A percentile compares a stretch with the other conserved stretches of the same genome.
Evolutionary conservation across 176 grass and related monocot genomes (phyloP).

Genomic region (Panicum miliaceum): DNA sequence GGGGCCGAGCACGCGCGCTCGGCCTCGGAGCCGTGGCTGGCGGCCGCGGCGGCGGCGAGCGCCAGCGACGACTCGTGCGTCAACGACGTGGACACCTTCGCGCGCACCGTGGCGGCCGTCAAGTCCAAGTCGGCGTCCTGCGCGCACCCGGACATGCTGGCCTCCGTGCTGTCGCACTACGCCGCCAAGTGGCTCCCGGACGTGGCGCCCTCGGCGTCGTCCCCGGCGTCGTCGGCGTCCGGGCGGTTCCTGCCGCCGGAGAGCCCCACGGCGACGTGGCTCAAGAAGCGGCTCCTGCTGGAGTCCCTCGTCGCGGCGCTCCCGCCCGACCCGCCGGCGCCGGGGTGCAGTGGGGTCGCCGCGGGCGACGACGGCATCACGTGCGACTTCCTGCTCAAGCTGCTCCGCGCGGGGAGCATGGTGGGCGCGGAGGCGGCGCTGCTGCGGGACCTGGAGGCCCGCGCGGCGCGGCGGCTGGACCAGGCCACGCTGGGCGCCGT

Average conservation of each 20-base stretch:
- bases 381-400: slow-evolving; percentile 82
- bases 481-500: slow-evolving; percentile 79
- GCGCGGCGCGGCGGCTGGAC: slow-evolving; percentile 74
- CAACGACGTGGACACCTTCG: slow-evolving; percentile 79
- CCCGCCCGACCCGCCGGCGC: slow-evolving; percentile 49
- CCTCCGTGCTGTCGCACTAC: slow-evolving; percentile 83
- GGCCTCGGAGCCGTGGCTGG: slow-evolving; percentile 51
- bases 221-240: slow-evolving; percentile 48
- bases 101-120: slow-evolving; percentile 70
- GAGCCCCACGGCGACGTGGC: slow-evolving; percentile 86
- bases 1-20: slow-evolving; percentile 36
- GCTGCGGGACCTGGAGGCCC: slow-evolving; percentile 74
- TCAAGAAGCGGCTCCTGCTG: slow-evolving; percentile 80
- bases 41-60: slow-evolving; percentile 7
- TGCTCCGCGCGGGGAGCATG: slow-evolving; percentile 83
- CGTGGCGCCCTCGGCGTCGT: slow-evolving; percentile 44
- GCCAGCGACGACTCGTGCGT: slow-evolving; percentile 60
- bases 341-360: background rate
- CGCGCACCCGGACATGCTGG: slow-evolving; percentile 66
- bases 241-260: slow-evolving; percentile 61
- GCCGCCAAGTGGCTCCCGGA: slow-evolving; percentile 93
- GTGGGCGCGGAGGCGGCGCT: slow-evolving; percentile 68
- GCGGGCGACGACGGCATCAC: slow-evolving; percentile 53
- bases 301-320: slow-evolving; percentile 87
- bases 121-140: slow-evolving; percentile 57